Evolutionary conservation across 805 yeast genomes (phyloP).

Genomic region (Myxozyma sirexii): DNA sequence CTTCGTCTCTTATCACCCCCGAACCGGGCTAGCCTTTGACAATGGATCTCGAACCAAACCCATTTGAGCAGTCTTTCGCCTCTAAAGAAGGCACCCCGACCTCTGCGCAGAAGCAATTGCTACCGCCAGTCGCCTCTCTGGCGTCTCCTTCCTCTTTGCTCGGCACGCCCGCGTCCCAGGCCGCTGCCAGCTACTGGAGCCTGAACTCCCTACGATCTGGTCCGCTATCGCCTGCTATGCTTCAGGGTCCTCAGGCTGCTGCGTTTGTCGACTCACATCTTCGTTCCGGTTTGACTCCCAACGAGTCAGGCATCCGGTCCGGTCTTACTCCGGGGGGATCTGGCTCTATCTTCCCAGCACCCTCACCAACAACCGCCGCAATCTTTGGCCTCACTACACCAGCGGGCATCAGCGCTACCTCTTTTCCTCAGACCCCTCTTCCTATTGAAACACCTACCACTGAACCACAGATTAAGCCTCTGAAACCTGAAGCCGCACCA

Average conservation of each 20-base stretch:
- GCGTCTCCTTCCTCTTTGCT: conserved; percentile 35
- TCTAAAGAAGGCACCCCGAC: conserved; percentile 44
- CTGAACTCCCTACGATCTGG: conserved; percentile 40
- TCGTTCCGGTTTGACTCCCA: conserved; percentile 70
- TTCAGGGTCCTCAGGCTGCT: conserved; percentile 40
- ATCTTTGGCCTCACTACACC: conserved; percentile 41
- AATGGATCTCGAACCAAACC: conserved; percentile 87
- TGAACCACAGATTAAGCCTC: conserved; percentile 1
- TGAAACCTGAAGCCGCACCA: neutral
- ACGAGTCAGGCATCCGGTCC: conserved; percentile 67
- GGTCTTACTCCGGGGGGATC: conserved; percentile 46
- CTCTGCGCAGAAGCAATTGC: conserved; percentile 26
- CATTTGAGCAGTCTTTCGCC: conserved; percentile 95
- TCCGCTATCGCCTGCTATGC: conserved; percentile 45
- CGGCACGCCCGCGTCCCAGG: conserved; percentile 17
- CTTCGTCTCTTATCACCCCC: neutral
- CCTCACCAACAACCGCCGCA: conserved; percentile 44
- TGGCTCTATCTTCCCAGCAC: conserved; percentile 44
- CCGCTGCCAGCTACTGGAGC: conserved; percentile 28
- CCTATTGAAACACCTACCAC: conserved; percentile 7
- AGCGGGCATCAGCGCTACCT: conserved; percentile 42
- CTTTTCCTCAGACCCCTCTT: conserved; percentile 20
- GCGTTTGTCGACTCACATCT: conserved; percentile 34
- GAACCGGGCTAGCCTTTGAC: conserved; percentile 3
- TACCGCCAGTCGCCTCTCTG: conserved; percentile 35